Base-by-base conservation (phyloP, 768 basidiomycete genomes). In the Psilocybe cubensis region DNA sequence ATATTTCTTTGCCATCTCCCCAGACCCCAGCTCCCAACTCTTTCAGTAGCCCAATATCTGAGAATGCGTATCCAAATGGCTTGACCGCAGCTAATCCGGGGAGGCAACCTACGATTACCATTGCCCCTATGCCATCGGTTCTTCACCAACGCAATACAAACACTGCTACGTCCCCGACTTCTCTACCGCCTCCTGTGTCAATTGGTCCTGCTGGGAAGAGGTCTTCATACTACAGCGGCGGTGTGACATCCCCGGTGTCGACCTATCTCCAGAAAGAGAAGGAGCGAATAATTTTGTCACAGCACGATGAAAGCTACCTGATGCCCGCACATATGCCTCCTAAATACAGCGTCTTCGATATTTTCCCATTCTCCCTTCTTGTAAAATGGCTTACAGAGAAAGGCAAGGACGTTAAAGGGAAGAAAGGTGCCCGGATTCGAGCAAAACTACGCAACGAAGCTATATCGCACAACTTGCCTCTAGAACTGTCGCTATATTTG, bases 351-450 rank as follows among this genome's bases (percentile, higher is more conserved):
- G 31, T 86, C 33, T 82, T 87, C 56, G 88, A 89, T 65, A 58
- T 89, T 7, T 89, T 88, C 72, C 88, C 88, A 17, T 87, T 90
- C 69, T 88, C 88, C 27, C 70, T 88, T 5, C 63, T 87, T 23
- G 79, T 85, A 3, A 63, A 71, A 28, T 69, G 68, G 38, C 68
- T 88, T 33, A 74, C 79, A 7, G 74, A 77, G 58, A 67, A 71
- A 10, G 85, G 86, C 0, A 75, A 70, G 53, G 72, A 81, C 14
- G 63, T 88, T 23, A 81, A 81, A 60, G 88, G 88, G n/a, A 87
- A 82, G 70, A 86, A 81, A 63, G 86, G 82, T 0, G 83, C 84
- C 6, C 73, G 76, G 46, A 52, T 83, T 21, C 74, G 83, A 42
- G 87, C 87, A 9, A 78, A 74, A 66, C 69, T 84, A 67, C 70